Evolutionary conservation across 23 red algal species (phyloP), one percentile per base, ranked within the genome.

Genomic region (Gracilaria caudata): DNA sequence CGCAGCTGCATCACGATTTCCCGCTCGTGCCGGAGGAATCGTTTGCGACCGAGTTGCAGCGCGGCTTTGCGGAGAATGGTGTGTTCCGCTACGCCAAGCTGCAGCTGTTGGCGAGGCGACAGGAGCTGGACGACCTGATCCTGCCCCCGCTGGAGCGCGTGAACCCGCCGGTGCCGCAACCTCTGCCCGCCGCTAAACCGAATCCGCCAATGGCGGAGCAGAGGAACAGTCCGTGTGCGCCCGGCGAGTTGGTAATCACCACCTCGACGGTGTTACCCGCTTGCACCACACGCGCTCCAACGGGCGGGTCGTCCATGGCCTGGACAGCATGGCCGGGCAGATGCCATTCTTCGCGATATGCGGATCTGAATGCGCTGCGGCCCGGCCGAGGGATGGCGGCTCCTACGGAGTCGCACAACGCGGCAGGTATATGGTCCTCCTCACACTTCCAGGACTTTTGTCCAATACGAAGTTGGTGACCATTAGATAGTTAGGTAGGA

Each of bases 81-180:
- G 35, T 75, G 7, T 75, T 75, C 70, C 70, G 70, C 39, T 75
- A 75, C 70, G 70, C 70, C 70, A 75, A 75, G 70, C 70, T 75
- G 70, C 70, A 75, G 70, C 70, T 75, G 39, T 5, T 47, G n/a
- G 37, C 39, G 25, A 17, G 43, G 19, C 4, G 33, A 5, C 39
- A 75, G 70, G 33, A 75, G 40, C 38, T 75, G 70, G 70, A 75
- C 70, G 70, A 75, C 70, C 43, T 75, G 70, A 40, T 75, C 9
- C 29, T 75, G 70, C 70, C 70, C 29, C 70, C 70, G 40, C 40
- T 75, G 70, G 70, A 47, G 70, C 70, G 70, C n/a, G 37, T 75
- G 8, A 24, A 25, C 39, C 21, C 37, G 43, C 70, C 70, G 43
- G 39, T 9, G 70, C 39, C 24, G 21, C 21, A 4, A 29, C n/a